A percentile compares a stretch with the other conserved stretches of the same genome.
These are phyloP conservation scores for Castanospermum australe DNA, from an alignment of 306 rosid genomes.

Conservation along the genomic window DNA sequence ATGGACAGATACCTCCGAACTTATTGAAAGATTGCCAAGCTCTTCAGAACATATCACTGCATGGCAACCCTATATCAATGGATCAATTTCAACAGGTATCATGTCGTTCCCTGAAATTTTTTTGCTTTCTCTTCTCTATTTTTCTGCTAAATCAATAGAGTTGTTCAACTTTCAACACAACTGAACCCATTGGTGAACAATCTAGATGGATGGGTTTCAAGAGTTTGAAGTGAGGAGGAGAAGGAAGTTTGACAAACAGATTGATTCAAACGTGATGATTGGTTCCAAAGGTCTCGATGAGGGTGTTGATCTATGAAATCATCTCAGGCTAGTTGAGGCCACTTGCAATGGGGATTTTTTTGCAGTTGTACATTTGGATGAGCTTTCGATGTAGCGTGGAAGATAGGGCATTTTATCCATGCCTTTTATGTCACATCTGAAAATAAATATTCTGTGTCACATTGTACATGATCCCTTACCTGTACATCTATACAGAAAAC, in stretches of 20 bases:
- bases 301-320: conserved; percentile 77
- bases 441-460: conserved; percentile 9
- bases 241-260: conserved; percentile 95
- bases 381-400: conserved; percentile 23
- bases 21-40: conserved; percentile 88
- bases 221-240: conserved; percentile 90
- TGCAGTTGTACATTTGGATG: conserved; percentile 29
- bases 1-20: conserved; percentile 64
- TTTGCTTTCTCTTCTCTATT: background rate
- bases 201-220: conserved; percentile 89
- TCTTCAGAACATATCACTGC: conserved; percentile 87
- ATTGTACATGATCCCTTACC: conserved; percentile 26
- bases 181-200: background rate
- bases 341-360: conserved; percentile 9
- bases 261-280: conserved; percentile 87
- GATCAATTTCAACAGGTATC: conserved; percentile 90
- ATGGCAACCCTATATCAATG: conserved; percentile 88
- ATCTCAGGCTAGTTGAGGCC: background rate
- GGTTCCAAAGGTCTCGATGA: conserved; percentile 93
- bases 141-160: background rate
- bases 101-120: background rate
- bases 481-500: conserved; percentile 33
- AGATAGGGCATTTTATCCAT: background rate
- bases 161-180: conserved; percentile 23
- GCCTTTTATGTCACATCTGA: conserved; percentile 11